phyloP scores from a whole-genome alignment of 352 stramenopile species.

The Pythium periplocum region DNA sequence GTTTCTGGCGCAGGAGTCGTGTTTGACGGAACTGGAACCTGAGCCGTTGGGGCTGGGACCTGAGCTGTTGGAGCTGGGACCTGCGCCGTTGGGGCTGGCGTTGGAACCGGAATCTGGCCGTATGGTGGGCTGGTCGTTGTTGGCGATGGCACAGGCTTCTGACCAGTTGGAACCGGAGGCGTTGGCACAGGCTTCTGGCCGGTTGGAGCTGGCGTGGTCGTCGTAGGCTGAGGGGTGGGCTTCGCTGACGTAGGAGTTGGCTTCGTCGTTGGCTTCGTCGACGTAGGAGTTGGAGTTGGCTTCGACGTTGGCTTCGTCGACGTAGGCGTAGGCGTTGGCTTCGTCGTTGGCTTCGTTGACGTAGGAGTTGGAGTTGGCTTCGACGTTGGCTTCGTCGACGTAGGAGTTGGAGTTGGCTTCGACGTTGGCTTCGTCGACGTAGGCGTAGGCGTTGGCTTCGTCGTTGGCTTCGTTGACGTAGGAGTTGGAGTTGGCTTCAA shows the following conservation, averaged over 20 bases:
- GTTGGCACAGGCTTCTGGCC: background rate
- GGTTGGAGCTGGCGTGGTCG: conserved; percentile 1
- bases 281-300: too few relatives aligned
- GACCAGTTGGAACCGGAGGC: background rate
- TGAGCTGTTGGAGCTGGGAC: conserved; percentile 2
- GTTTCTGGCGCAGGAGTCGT: background rate
- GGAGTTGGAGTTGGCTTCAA: background rate
- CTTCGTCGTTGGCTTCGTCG: background rate
- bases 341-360: background rate
- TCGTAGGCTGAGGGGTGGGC: background rate
- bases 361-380: too few relatives aligned
- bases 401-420: background rate
- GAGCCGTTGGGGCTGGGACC: conserved; percentile 2
- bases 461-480: background rate
- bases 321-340: background rate
- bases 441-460: too few relatives aligned
- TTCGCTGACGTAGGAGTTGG: background rate
- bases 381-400: conserved; percentile 1
- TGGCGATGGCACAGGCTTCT: background rate
- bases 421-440: background rate
- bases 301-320: conserved; percentile 1
- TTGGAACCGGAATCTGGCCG: background rate
- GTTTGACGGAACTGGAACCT: background rate
- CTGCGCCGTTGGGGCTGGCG: background rate
- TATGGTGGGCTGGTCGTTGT: background rate